These are phyloP conservation scores for Pugionium dolabratum DNA, from an alignment of 345 rosid species.

Conservation along the genomic window DNA sequence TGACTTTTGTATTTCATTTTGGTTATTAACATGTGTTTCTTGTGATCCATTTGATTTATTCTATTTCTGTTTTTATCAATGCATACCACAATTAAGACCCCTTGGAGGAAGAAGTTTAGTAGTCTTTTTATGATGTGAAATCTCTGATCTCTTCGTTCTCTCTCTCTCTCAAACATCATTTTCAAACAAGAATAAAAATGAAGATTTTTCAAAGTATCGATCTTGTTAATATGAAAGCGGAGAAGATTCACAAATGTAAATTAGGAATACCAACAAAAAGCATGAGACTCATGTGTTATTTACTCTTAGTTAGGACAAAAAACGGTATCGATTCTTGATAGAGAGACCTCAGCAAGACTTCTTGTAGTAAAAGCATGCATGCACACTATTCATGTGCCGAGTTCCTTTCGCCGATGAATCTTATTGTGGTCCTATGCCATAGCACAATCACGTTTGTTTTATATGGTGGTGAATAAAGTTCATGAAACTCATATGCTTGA, in stretches of 20 bases:
- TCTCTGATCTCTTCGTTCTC: background rate
- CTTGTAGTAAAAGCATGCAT: constrained; percentile 29
- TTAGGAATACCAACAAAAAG: background rate
- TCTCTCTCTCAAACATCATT: constrained; percentile 21
- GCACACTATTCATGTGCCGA: constrained; percentile 1
- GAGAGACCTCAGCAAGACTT: constrained; percentile 23
- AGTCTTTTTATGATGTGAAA: constrained; percentile 25
- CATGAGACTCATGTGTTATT: constrained; percentile 30
- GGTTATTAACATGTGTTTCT: constrained; percentile 25
- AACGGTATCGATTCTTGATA: constrained; percentile 37
- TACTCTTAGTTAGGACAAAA: constrained; percentile 1
- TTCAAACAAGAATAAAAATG: constrained; percentile 24
- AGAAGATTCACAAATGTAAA: constrained; percentile 1
- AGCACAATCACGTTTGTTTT: constrained; percentile 22
- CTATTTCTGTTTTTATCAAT: constrained; percentile 10
- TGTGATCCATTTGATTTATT: constrained; percentile 29
- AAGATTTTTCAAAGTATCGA: background rate
- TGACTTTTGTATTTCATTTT: constrained; percentile 7
- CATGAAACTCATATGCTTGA: constrained; percentile 16
- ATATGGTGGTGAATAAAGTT: constrained; percentile 24
- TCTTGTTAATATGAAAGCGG: constrained; percentile 7
- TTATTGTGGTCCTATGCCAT: constrained; percentile 29
- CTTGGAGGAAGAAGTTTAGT: constrained; percentile 24
- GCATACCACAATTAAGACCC: background rate
- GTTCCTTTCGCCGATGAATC: background rate